Base-by-base conservation (phyloP, 345 rosid species). In the Gynandropsis gynandra region DNA sequence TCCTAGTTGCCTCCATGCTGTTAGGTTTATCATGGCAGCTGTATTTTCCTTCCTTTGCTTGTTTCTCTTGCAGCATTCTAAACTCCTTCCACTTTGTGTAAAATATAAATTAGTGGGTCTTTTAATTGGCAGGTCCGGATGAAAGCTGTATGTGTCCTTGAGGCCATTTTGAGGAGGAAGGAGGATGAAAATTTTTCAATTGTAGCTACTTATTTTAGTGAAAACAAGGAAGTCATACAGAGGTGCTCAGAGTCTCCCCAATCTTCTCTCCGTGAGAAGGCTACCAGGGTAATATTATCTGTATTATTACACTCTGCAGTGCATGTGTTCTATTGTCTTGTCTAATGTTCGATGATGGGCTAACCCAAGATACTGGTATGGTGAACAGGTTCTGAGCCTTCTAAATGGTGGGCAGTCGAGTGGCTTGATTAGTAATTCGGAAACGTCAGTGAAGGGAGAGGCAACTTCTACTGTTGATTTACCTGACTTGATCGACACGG, bases 131-230 rank as follows among this genome's bases (percentile, higher is more conserved):
- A 92, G 98, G 87, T 85, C 52, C 87, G 85, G 37, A 73, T 88
- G 95, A 92, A 80, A 81, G 95, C 94, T 52, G 62, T 80, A 21
- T 92, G 95, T 70, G 87, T 92, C 40, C 90, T 92, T 45, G 98
- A 88, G 66, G 74, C 94, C 56, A 70, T 92, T 59, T 64, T 92
- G 72, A 82, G 97, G 80, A 82, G 65, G 64, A 82, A 74, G 64
- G 93, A 88, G 55, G 82, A 81, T 54, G 89, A 72, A 15, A 72
- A 75, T 16, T 83, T 85, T 70, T 66, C 79, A 31, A 44, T 74
- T 59, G 64, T 80, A 33, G 71, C 80, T 42, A 80, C 94, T 45
- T 92, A 79, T 74, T 92, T 88, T 63, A 52, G 65, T 40, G 94
- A 83, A 68, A 88, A 85, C 68, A 61, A 52, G 36, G 90, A 85